Percentiles rank a stretch among this genome's conserved stretches.
Conservation (phyloP, 1,284 basidiomycete species). For the Tylopilus sp. region DNA sequence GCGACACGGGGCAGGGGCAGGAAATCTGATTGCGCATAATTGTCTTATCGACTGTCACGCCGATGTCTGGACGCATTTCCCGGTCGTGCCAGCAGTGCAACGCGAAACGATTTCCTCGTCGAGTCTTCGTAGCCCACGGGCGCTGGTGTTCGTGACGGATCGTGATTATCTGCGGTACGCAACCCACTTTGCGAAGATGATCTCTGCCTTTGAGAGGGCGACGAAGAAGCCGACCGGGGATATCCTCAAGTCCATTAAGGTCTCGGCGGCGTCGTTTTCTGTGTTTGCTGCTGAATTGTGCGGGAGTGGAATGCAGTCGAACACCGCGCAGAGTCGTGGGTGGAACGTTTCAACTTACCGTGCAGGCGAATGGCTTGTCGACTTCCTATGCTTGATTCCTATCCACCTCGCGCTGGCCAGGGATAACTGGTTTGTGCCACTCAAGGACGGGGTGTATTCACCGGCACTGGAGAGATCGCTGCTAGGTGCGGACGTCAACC, state of each 20-base stretch:
- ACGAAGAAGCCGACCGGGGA: conserved; percentile 56
- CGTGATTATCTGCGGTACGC: conserved; percentile 47
- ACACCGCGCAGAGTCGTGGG: background rate
- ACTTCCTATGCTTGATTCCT: conserved; percentile 71
- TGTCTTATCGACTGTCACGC: conserved; percentile 65
- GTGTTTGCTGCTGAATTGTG: conserved; percentile 35
- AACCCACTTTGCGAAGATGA: conserved; percentile 58
- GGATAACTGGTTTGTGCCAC: conserved; percentile 69
- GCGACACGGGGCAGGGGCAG: conserved; percentile 24
- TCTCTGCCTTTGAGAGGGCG: conserved; percentile 56
- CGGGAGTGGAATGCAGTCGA: background rate
- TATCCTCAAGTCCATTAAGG: conserved; percentile 48
- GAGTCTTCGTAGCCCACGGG: conserved; percentile 40
- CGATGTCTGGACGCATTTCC: conserved; percentile 74
- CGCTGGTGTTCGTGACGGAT: conserved; percentile 59
- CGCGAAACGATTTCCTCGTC: conserved; percentile 56
- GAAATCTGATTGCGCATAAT: conserved; percentile 49
- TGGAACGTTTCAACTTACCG: conserved; percentile 52
- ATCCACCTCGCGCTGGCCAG: conserved; percentile 69
- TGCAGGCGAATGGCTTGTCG: conserved; percentile 72
- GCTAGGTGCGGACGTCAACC: conserved; percentile 68
- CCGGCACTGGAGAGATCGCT: conserved; percentile 61
- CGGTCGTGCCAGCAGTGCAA: conserved; percentile 65
- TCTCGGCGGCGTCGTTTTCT: conserved; percentile 35
- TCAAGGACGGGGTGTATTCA: conserved; percentile 68